A percentile compares a stretch with the other conserved stretches of the same genome.
Evolutionary conservation across 192 early-diverging fungal genomes (phyloP).

Genomic region (Umbelopsis isabellina): DNA sequence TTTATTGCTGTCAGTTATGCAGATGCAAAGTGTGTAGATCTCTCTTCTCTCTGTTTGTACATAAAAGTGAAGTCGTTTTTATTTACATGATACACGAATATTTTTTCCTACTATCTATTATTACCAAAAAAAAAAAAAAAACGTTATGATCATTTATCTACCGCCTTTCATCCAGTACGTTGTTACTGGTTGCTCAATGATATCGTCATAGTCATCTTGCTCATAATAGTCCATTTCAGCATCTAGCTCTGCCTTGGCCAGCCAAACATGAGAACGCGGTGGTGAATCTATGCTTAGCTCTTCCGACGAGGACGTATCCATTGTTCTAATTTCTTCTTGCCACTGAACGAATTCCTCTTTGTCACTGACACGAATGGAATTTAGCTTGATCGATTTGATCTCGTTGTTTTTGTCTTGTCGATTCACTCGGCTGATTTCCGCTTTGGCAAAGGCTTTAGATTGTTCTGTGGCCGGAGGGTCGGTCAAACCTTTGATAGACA

Average conservation of each 20-base stretch:
- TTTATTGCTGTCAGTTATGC: slow-evolving; percentile 11
- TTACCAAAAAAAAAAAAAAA: not conserved
- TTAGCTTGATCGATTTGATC: not conserved
- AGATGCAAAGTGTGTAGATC: slow-evolving; percentile 18
- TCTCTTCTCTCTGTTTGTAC: slow-evolving; percentile 19
- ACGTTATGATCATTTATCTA: not conserved
- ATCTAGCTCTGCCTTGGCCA: not conserved
- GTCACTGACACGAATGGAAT: slow-evolving; percentile 12
- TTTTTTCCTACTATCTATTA: not conserved
- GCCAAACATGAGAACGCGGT: not conserved
- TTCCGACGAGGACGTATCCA: slow-evolving; percentile 3
- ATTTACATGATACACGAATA: slow-evolving; percentile 6
- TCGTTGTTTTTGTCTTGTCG: not conserved
- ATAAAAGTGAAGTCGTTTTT: slow-evolving; percentile 18
- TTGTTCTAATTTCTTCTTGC: not conserved
- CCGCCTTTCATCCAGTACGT: slow-evolving; percentile 18
- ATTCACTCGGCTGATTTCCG: not conserved
- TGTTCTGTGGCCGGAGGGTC: not conserved
- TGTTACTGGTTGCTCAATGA: slow-evolving; percentile 10
- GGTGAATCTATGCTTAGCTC: not conserved
- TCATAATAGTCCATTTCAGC: slow-evolving; percentile 9
- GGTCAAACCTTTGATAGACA: not conserved
- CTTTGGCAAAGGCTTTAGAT: not conserved
- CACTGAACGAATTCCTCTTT: slow-evolving; percentile 10
- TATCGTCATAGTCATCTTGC: slow-evolving; percentile 17